phyloP scores from a whole-genome alignment of 257 asterid species.

The Leonotis leonurus region DNA sequence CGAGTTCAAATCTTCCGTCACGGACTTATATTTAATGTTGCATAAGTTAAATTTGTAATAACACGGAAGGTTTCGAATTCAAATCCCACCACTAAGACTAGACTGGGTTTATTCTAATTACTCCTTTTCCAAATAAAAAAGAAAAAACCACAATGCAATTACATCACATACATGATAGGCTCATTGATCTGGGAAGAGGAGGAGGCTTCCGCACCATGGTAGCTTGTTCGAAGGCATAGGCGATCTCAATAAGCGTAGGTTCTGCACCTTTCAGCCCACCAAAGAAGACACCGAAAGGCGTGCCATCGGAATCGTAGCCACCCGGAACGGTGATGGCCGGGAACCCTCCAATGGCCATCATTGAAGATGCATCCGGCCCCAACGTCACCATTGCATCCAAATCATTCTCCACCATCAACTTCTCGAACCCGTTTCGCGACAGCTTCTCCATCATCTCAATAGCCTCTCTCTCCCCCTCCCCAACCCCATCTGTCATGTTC shows the following conservation, averaged over 20 bases:
- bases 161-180: background rate
- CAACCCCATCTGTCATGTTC: conserved; percentile 41
- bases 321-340: conserved; percentile 64
- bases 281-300: conserved; percentile 56
- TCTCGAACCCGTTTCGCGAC: conserved; percentile 45
- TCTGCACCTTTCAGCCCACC: conserved; percentile 65
- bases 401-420: conserved; percentile 41
- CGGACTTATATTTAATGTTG: no score
- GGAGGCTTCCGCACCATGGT: conserved; percentile 53
- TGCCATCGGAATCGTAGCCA: conserved; percentile 47
- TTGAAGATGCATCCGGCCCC: conserved; percentile 32
- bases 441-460: conserved; percentile 36
- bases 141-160: no score
- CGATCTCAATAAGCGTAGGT: conserved; percentile 47
- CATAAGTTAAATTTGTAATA: no score
- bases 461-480: conserved; percentile 36
- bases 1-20: no score
- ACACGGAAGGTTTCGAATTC: no score
- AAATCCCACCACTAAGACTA: no score
- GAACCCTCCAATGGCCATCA: conserved; percentile 58
- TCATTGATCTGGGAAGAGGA: conserved; percentile 18
- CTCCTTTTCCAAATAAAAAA: no score
- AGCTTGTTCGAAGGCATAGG: conserved; percentile 64
- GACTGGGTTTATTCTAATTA: no score
- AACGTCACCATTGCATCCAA: conserved; percentile 49